phyloP scores from a whole-genome alignment of 2,329 filamentous ascomycete species.

The Ophiobolus disseminans region DNA sequence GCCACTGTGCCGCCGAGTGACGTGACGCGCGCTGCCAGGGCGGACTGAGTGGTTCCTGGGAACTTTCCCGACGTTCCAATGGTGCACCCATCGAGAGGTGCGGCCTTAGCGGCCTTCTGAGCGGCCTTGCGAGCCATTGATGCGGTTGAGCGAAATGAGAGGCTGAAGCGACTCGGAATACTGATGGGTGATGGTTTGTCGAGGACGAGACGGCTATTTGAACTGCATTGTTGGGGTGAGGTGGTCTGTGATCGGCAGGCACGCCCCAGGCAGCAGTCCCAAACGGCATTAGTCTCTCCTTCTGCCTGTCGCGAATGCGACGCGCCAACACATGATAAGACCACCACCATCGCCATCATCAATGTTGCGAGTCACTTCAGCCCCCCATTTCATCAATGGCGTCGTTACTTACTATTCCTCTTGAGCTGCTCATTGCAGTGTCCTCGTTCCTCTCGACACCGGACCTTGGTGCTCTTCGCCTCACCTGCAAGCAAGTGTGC shows the following conservation, averaged over 20 bases:
- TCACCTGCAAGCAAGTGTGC: slow-evolving; percentile 62
- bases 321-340: slow-evolving; percentile 24
- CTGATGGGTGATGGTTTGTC: too few relatives aligned
- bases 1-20: slow-evolving; percentile 59
- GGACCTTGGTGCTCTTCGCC: slow-evolving; percentile 64
- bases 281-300: slow-evolving; percentile 10
- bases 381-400: slow-evolving; percentile 35
- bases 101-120: slow-evolving; percentile 23
- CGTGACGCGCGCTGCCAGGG: slow-evolving; percentile 56
- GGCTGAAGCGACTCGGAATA: slow-evolving; percentile 1
- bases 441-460: slow-evolving; percentile 60
- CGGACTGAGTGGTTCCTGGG: slow-evolving; percentile 59
- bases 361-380: neutral
- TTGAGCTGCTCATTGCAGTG: slow-evolving; percentile 65
- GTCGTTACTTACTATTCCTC: slow-evolving; percentile 53
- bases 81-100: slow-evolving; percentile 57
- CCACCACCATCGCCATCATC: neutral
- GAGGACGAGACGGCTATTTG: slow-evolving; percentile 19
- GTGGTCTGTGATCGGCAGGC: slow-evolving; percentile 8
- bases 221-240: slow-evolving; percentile 2
- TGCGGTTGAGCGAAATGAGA: neutral
- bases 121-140: slow-evolving; percentile 33
- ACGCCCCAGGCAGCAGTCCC: slow-evolving; percentile 21
- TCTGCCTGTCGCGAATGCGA: slow-evolving; percentile 24
- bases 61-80: slow-evolving; percentile 70